Evolutionary conservation across 164 flowering plant genomes (phyloP).

Genomic region (Sextonia rubra): DNA sequence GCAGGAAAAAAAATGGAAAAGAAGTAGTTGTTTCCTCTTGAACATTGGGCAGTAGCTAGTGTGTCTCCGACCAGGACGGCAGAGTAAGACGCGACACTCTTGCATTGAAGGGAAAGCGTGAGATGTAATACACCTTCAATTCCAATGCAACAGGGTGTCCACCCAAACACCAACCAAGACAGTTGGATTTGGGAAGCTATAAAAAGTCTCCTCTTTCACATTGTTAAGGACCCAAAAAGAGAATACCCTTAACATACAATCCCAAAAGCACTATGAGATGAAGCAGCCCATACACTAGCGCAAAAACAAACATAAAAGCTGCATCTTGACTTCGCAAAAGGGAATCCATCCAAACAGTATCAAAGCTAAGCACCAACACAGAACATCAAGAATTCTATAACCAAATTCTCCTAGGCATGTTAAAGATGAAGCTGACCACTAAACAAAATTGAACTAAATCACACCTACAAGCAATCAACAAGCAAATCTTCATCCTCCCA

Average conservation of each 20-base stretch:
- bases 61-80: too few species aligned
- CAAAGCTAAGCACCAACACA: not conserved
- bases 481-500: not conserved
- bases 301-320: not conserved
- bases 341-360: not conserved
- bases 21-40: too few species aligned
- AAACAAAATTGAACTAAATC: not conserved
- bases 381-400: not conserved
- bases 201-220: not conserved
- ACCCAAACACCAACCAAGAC: too few species aligned
- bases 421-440: not conserved
- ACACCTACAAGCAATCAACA: not conserved
- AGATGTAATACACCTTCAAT: too few species aligned
- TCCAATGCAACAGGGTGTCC: too few species aligned
- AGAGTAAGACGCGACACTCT: too few species aligned
- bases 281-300: too few species aligned
- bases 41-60: too few species aligned
- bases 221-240: not conserved
- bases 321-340: not conserved
- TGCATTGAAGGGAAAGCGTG: too few species aligned
- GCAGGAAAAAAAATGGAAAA: too few species aligned
- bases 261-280: too few species aligned
- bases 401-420: not conserved
- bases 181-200: too few species aligned
- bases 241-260: not conserved